Base-by-base conservation (phyloP, 345 rosid genomes). In the Mangifera indica region DNA sequence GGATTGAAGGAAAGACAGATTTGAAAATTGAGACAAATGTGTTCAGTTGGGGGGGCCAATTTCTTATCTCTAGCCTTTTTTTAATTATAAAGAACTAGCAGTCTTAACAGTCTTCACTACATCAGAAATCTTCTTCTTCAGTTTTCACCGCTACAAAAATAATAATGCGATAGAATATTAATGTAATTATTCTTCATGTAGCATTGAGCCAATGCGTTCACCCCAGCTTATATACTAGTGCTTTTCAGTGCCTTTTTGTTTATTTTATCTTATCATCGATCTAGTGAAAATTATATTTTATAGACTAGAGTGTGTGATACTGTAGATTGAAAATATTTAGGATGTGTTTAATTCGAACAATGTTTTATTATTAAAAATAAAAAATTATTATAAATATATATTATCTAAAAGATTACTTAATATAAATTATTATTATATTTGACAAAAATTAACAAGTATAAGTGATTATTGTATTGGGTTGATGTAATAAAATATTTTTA, bases 61-160 rank as follows among this genome's bases (percentile, higher is more conserved):
- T 63, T 57, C 53, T 67, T 24, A 69, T 69, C 72, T 26, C 24
- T 3, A 17, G 21, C 24, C 14, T 9, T 15, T 69, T 49, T 69
- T 37, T n/a, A n/a, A 68, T 37, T 55, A 68, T 68, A 68, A 37
- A 34, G 53, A 1, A 26, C n/a, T 4, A 34, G 6, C 5, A 34
- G 6, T 34, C 37, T 26, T 67, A 3, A 24, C 52, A 40, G 51
- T 54, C 12, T 53, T 52, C 18, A 51, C 40, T 25, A 37, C 55
- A 53, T 42, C 63, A 55, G 32, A 63, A 17, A 24, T 72, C 55
- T 53, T 64, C 45, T 42, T 72, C 76, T 44, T 72, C 56, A 12
- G 63, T 72, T 72, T 72, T 40, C 70, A 63, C 56, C 69, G 42
- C 54, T 63, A 37, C 32, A 63, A 44, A 58, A 64, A 42, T 57